Base-by-base conservation (phyloP, 306 rosid species). In the Abrus precatorius region DNA sequence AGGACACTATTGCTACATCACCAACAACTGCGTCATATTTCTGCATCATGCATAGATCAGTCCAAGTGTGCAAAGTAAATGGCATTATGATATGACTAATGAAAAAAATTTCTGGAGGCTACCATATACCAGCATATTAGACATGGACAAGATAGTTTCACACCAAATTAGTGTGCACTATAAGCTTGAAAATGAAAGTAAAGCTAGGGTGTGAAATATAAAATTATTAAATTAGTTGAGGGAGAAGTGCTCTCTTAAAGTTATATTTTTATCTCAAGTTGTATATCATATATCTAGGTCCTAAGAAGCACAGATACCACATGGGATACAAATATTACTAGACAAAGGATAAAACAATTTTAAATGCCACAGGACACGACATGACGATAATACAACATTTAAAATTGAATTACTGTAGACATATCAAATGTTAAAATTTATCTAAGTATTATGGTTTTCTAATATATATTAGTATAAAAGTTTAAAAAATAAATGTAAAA, bases 1-100 rank as follows among this genome's bases (percentile, higher is more conserved):
- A 6, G 0, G 88, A 62, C 45, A 78, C 79, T 45, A 89, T 80
- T 38, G 88, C 38, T 28, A 89, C 79, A 62, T 89, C 89, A 38
- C 92, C 89, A 40, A 89, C 80, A 3, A 80, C 88, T 28, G 88
- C 91, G 62, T 89, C 93, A 20, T 59, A 89, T 0, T 72, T 62
- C 72, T 47, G 59, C 38, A 7, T 30, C 54, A 56, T 30, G 4
- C 57, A 41, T 11, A 40, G 29, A 50, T 33, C 69, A 63, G 34
- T 49, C 36, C 14, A 13, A 7, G 10, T 50, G 63, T n/a, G 32
- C 62, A 72, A 43, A 56, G 33, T 0, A 49, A 49, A 49, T 49
- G 55, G 1, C 6, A 13, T 52, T n/a, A 52, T 27, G 52, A 44
- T 28, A 60, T 20, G 20, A 65, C 52, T 65, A 40, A n/a, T 40